A percentile compares a stretch with the other conserved stretches of the same genome.
phyloP scores from a whole-genome alignment of 2,329 filamentous ascomycete genomes.

The Cyclaneusma minus region DNA sequence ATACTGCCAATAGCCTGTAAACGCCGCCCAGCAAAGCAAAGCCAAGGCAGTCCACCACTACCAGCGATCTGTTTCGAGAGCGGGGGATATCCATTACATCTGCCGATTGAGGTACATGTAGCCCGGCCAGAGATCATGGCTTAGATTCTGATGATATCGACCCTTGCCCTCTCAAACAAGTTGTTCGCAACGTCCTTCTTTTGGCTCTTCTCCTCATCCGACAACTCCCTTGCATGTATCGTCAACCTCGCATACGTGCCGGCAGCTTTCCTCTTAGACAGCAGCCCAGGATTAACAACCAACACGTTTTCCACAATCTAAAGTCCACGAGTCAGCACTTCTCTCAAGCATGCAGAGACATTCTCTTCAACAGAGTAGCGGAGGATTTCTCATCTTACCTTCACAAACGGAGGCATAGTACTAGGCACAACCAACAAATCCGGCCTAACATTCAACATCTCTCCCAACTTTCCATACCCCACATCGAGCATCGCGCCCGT shows the following conservation, averaged over 20 bases:
- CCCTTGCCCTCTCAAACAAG: slow-evolving; percentile 67
- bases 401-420: slow-evolving; percentile 71
- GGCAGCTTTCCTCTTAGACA: slow-evolving; percentile 71
- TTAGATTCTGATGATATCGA: slow-evolving; percentile 73
- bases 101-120: too few relatives aligned
- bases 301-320: slow-evolving; percentile 85
- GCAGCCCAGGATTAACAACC: slow-evolving; percentile 75
- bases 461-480: slow-evolving; percentile 73
- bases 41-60: too few relatives aligned
- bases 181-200: slow-evolving; percentile 52
- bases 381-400: too few relatives aligned
- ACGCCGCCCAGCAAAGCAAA: too few relatives aligned
- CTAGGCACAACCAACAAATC: slow-evolving; percentile 78
- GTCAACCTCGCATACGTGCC: slow-evolving; percentile 77
- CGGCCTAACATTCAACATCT: slow-evolving; percentile 75
- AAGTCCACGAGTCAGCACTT: too few relatives aligned
- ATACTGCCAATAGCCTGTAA: too few relatives aligned
- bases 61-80: too few relatives aligned
- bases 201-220: slow-evolving; percentile 38
- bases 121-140: too few relatives aligned
- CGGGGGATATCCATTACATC: too few relatives aligned
- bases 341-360: slow-evolving; percentile 8
- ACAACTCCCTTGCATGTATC: slow-evolving; percentile 48
- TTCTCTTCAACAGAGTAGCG: too few relatives aligned
- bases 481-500: slow-evolving; percentile 71